Conservation (phyloP, 1,284 basidiomycete species). For the Heterobasidion irregulare region DNA sequence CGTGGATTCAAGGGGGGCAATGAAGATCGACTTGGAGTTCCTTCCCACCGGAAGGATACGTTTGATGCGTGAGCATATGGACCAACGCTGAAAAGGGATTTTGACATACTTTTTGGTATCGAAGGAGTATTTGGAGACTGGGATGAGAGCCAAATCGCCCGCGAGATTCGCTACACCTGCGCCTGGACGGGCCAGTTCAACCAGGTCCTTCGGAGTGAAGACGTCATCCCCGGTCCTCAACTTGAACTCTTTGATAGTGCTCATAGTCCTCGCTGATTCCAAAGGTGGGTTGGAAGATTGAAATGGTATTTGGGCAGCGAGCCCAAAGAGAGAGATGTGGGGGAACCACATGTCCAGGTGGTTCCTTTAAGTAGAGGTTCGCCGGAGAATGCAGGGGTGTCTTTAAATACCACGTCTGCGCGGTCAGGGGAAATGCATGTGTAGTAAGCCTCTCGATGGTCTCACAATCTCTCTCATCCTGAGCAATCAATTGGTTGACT, state of each 20-base stretch:
- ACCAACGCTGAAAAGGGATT: not conserved
- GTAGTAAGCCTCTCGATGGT: no score
- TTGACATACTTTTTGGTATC: conserved; percentile 60
- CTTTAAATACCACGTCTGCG: no score
- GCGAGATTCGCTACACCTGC: conserved; percentile 53
- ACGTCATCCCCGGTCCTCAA: conserved; percentile 48
- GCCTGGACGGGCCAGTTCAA: conserved; percentile 65
- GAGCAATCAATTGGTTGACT: no score
- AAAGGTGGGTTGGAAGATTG: conserved; percentile 5
- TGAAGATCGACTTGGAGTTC: conserved; percentile 60
- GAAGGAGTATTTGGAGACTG: conserved; percentile 64
- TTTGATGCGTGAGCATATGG: not conserved
- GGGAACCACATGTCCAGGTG: conserved; percentile 25
- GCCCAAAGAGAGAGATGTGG: conserved; percentile 33
- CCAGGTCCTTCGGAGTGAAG: conserved; percentile 68
- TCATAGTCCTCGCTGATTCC: conserved; percentile 6
- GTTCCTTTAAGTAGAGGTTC: not conserved
- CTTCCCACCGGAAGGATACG: conserved; percentile 24
- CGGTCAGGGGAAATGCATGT: no score
- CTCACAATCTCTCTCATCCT: no score
- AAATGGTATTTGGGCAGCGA: conserved; percentile 40
- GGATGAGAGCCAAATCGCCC: conserved; percentile 61
- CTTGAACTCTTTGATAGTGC: conserved; percentile 30
- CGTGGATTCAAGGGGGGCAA: conserved; percentile 45
- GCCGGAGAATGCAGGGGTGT: no score